phyloP scores from a whole-genome alignment of 2,329 filamentous ascomycete genomes.

The Zelopaecilomyces penicillatus region DNA sequence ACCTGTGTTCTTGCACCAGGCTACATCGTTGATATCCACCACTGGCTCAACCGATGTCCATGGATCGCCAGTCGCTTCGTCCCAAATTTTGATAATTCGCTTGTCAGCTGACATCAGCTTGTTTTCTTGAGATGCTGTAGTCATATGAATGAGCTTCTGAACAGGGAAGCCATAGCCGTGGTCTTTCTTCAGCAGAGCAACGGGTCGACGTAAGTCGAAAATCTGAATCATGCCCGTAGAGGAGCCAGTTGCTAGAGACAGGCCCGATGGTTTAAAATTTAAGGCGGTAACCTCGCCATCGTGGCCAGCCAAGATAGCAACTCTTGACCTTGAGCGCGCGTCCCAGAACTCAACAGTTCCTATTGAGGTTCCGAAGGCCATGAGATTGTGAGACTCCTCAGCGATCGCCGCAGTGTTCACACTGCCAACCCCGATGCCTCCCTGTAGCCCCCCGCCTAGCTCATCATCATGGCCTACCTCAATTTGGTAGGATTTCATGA shows the following conservation, averaged over 20 bases:
- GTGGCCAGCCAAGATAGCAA: conserved; percentile 64
- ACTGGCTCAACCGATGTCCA: conserved; percentile 95
- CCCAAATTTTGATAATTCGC: conserved; percentile 95
- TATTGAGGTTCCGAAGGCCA: conserved; percentile 87
- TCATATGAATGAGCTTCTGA: conserved; percentile 69
- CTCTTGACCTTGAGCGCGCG: conserved; percentile 69
- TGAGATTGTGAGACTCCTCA: conserved; percentile 78
- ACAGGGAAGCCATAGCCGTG: conserved; percentile 94
- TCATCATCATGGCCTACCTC: conserved; percentile 82
- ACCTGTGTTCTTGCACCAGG: conserved; percentile 83
- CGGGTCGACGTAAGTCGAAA: conserved; percentile 83
- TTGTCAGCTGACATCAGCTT: conserved; percentile 92
- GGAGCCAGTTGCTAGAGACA: conserved; percentile 81
- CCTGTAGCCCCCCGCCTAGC: conserved; percentile 71
- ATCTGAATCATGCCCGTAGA: conserved; percentile 81
- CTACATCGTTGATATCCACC: conserved; percentile 90
- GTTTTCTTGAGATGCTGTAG: conserved; percentile 65
- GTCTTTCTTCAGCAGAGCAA: conserved; percentile 81
- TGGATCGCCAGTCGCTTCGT: conserved; percentile 68
- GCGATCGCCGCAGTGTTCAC: conserved; percentile 85
- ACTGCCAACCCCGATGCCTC: conserved; percentile 73
- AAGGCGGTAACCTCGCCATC: conserved; percentile 76
- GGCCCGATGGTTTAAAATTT: conserved; percentile 73
- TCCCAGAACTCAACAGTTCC: conserved; percentile 99
- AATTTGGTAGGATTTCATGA: conserved; percentile 88